Evolutionary conservation across 2,329 filamentous ascomycete species (phyloP).

Genomic region (Talaromyces islandicus): DNA sequence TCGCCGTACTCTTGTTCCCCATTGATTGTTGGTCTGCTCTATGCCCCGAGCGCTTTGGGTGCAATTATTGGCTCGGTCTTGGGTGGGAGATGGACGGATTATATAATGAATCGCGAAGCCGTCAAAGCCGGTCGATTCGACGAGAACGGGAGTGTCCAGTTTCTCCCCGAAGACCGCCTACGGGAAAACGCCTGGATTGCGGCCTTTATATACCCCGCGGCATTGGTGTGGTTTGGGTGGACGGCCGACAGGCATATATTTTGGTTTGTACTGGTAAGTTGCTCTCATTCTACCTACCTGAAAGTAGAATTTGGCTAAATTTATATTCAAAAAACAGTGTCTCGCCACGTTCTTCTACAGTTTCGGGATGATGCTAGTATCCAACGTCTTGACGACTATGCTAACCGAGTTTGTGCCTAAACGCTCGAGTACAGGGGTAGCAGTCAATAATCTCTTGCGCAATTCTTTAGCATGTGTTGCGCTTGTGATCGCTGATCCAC

Average conservation of each 20-base stretch:
- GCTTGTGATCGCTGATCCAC: conserved; percentile 61
- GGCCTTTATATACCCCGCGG: conserved; percentile 62
- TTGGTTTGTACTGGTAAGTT: conserved; percentile 52
- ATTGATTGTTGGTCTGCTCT: conserved; percentile 66
- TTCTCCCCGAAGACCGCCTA: conserved; percentile 73
- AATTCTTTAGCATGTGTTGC: conserved; percentile 73
- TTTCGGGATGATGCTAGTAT: conserved; percentile 72
- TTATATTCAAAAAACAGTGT: conserved; percentile 18
- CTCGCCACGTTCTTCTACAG: conserved; percentile 70
- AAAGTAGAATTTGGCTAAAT: background rate
- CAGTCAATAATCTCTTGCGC: conserved; percentile 72
- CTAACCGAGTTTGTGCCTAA: conserved; percentile 76
- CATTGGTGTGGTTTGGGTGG: conserved; percentile 75
- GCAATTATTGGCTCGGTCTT: conserved; percentile 63
- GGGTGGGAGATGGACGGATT: conserved; percentile 72
- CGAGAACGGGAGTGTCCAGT: conserved; percentile 59
- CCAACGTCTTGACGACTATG: conserved; percentile 70
- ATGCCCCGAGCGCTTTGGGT: conserved; percentile 66
- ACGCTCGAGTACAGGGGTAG: conserved; percentile 64
- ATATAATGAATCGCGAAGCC: conserved; percentile 75
- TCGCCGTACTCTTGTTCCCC: conserved; percentile 63
- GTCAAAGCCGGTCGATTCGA: conserved; percentile 65
- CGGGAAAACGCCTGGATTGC: conserved; percentile 75
- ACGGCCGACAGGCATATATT: conserved; percentile 56
- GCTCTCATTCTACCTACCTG: background rate